Evolutionary conservation across 1,284 basidiomycete genomes (phyloP).

Genomic region (Ustilago shanxiensis): DNA sequence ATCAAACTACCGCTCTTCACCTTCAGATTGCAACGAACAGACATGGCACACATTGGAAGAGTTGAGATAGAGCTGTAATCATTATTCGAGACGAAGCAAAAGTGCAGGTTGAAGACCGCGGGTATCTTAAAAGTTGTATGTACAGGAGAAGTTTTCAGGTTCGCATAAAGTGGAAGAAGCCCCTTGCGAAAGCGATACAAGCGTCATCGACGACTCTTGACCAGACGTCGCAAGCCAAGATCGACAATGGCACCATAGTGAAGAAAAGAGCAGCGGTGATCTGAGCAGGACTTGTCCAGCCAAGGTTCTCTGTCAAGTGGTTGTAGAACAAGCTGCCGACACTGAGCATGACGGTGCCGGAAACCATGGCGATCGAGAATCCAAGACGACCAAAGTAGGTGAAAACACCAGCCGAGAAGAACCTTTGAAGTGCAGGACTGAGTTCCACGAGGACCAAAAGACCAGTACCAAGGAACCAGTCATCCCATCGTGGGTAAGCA

Average conservation of each 20-base stretch:
- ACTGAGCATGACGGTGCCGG: conserved; percentile 56
- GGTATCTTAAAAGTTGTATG: conserved; percentile 13
- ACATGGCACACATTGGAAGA: neutral
- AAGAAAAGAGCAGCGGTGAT: conserved; percentile 51
- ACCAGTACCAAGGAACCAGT: conserved; percentile 56
- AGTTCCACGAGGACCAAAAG: conserved; percentile 55
- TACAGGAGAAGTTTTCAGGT: conserved; percentile 5
- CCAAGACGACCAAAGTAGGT: conserved; percentile 54
- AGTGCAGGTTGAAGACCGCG: neutral
- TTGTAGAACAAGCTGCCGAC: conserved; percentile 50
- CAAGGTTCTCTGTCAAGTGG: conserved; percentile 35
- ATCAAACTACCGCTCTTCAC: too few species aligned
- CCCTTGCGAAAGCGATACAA: conserved; percentile 42
- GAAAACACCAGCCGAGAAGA: conserved; percentile 39
- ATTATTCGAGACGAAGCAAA: neutral
- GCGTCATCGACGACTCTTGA: conserved; percentile 52
- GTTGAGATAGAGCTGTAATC: neutral
- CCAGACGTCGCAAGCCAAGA: conserved; percentile 51
- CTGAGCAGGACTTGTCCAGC: conserved; percentile 38
- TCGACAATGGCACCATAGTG: conserved; percentile 51
- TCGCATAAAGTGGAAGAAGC: conserved; percentile 49
- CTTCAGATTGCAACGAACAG: too few species aligned
- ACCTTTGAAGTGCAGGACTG: conserved; percentile 31
- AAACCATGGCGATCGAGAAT: conserved; percentile 55
- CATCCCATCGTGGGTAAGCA: conserved; percentile 59